A percentile compares a stretch with the other conserved stretches of the same genome.
Evolutionary conservation across 805 yeast species (phyloP).

Genomic region (Spathaspora sp.): DNA sequence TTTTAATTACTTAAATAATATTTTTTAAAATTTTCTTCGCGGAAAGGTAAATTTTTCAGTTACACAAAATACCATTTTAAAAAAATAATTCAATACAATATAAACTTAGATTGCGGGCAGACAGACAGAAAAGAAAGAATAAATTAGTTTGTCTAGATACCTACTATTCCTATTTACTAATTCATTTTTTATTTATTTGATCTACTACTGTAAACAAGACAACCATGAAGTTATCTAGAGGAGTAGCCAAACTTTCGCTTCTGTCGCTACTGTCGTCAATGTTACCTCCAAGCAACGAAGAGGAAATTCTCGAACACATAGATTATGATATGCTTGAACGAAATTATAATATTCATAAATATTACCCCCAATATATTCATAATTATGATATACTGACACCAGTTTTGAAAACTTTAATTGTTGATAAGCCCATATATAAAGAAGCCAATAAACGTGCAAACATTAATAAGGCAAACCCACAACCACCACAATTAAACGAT

Average conservation of each 20-base stretch:
- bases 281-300: neutral
- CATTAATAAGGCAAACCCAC: too few species aligned
- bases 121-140: neutral
- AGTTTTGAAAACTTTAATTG: conserved; percentile 26
- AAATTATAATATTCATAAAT: conserved; percentile 31
- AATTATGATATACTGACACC: conserved; percentile 36
- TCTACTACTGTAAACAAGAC: neutral
- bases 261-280: neutral
- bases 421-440: conserved; percentile 37
- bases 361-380: conserved; percentile 36
- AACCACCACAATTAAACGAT: neutral
- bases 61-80: too few species aligned
- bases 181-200: neutral
- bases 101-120: neutral
- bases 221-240: conserved; percentile 3
- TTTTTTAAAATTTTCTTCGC: neutral
- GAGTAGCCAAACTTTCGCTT: conserved; percentile 1
- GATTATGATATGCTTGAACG: conserved; percentile 35
- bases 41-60: neutral
- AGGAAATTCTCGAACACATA: neutral
- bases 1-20: too few species aligned
- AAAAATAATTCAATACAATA: too few species aligned
- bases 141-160: neutral
- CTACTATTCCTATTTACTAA: neutral
- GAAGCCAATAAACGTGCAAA: conserved; percentile 32